Evolutionary conservation across 139 green algal species (phyloP), one percentile per base, ranked within the genome.

Genomic region (Picochlorum sp.): DNA sequence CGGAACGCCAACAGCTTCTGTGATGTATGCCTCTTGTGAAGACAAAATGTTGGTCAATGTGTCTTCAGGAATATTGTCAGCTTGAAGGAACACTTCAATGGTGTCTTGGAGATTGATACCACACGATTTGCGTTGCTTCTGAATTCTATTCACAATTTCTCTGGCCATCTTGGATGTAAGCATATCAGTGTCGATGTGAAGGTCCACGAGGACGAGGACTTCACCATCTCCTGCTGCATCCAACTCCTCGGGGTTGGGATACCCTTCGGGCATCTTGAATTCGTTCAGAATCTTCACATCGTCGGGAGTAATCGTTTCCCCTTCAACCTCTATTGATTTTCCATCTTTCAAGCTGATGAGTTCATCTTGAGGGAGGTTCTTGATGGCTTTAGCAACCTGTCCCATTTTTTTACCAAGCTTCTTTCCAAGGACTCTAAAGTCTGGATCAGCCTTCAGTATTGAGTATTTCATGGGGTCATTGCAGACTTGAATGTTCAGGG

Each of bases 71-170:
- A 15, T 16, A 0, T 50, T 46, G 34, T 57, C 10, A 10, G 49
- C 13, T 14, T 51, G n/a, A 32, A 85, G 80, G 62, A 78, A 91
- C 2, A 92, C 61, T 30, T 88, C 82, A 47, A 95, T 82, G 11
- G 63, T 23, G 68, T 97, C 89, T 3, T 71, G 79, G 0, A 77
- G 69, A 18, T 73, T 70, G 63, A 97, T 72, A 10, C 89, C 90
- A 4, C 85, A 82, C 46, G 84, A 82, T 80, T 98, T 98, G 13
- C 92, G 77, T 49, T 97, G 76, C 73, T 96, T 95, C 81, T 98
- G 92, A 64, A 95, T 88, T 38, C 92, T 79, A 81, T 97, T 98
- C 52, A 97, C 87, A 26, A 97, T 64, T 82, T 98, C 92, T 9
- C 93, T 76, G 14, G 90, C 93, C 13, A 87, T 51, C 14, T 91